Evolutionary conservation across 345 rosid species (phyloP).

Genomic region (Erysimum cheiranthoides): DNA sequence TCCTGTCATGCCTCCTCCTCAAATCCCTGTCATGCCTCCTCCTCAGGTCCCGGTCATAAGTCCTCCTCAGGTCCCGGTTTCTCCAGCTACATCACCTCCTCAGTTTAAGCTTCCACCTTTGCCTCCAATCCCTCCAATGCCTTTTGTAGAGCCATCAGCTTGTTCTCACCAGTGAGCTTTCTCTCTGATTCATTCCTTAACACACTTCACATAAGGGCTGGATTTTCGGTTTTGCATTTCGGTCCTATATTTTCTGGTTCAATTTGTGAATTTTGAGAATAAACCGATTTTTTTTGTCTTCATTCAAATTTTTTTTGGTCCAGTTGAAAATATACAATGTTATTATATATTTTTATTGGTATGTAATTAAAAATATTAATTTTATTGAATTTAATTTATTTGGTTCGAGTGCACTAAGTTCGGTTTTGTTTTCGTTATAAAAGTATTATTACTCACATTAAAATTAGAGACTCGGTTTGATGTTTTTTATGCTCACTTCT

Average conservation of each 20-base stretch:
- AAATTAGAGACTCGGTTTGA: background rate
- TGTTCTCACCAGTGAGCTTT: slow-evolving; percentile 78
- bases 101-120: slow-evolving; percentile 59
- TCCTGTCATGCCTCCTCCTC: slow-evolving; percentile 43
- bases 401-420: too few species aligned
- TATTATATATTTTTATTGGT: too few species aligned
- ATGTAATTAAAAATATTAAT: too few species aligned
- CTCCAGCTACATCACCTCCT: slow-evolving; percentile 50
- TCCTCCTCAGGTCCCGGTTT: slow-evolving; percentile 20
- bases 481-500: background rate
- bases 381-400: too few species aligned
- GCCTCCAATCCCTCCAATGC: slow-evolving; percentile 62
- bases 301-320: too few species aligned
- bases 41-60: slow-evolving; percentile 32
- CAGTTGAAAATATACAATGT: too few species aligned
- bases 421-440: too few species aligned
- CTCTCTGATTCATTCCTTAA: background rate
- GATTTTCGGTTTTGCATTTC: background rate
- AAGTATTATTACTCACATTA: too few species aligned
- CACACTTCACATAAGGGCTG: background rate
- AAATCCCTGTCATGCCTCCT: slow-evolving; percentile 37
- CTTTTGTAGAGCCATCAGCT: slow-evolving; percentile 73
- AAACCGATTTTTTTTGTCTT: too few species aligned
- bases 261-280: too few species aligned
- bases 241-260: background rate